Percentiles rank a stretch among this genome's conserved stretches.
phyloP scores from a whole-genome alignment of 1,284 basidiomycete genomes.

The Cutaneotrichosporon sp. region DNA sequence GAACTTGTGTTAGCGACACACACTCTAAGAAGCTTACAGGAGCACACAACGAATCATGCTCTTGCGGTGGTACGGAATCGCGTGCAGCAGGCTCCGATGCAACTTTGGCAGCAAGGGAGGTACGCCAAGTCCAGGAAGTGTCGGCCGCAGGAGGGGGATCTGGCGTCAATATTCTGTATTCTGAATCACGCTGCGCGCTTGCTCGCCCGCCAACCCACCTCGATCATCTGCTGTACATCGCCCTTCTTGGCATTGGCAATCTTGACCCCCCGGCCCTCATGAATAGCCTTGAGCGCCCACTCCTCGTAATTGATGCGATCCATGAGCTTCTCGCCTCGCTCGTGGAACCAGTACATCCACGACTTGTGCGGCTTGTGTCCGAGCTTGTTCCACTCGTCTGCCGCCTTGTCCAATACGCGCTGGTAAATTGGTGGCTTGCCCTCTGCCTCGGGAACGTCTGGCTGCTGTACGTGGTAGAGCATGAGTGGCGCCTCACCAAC shows the following conservation, averaged over 20 bases:
- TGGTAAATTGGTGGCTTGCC: conserved; percentile 22
- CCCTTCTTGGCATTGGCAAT: conserved; percentile 32
- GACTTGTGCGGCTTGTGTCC: conserved; percentile 41
- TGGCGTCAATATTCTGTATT: conserved; percentile 17
- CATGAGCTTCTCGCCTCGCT: conserved; percentile 51
- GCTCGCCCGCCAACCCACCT: conserved; percentile 33
- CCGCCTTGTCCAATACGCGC: conserved; percentile 39
- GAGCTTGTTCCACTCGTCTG: conserved; percentile 46
- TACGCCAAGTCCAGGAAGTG: conserved; percentile 26
- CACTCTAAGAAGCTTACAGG: conserved; percentile 23
- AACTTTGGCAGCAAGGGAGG: conserved; percentile 45
- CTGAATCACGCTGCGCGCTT: neutral
- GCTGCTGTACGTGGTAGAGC: conserved; percentile 31
- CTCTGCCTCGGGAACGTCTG: conserved; percentile 2
- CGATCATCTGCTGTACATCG: conserved; percentile 28
- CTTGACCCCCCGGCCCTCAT: conserved; percentile 42
- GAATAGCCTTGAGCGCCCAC: conserved; percentile 47
- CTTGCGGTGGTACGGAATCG: conserved; percentile 49
- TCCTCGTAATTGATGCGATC: conserved; percentile 53
- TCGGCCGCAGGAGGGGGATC: conserved; percentile 48
- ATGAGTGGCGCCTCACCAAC: conserved; percentile 20
- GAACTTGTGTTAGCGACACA: conserved; percentile 24
- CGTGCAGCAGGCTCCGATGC: conserved; percentile 40
- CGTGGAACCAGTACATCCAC: conserved; percentile 50
- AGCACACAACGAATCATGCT: conserved; percentile 43